phyloP scores from a whole-genome alignment of 2,329 filamentous ascomycete genomes.

The Trichoderma atroviride region DNA sequence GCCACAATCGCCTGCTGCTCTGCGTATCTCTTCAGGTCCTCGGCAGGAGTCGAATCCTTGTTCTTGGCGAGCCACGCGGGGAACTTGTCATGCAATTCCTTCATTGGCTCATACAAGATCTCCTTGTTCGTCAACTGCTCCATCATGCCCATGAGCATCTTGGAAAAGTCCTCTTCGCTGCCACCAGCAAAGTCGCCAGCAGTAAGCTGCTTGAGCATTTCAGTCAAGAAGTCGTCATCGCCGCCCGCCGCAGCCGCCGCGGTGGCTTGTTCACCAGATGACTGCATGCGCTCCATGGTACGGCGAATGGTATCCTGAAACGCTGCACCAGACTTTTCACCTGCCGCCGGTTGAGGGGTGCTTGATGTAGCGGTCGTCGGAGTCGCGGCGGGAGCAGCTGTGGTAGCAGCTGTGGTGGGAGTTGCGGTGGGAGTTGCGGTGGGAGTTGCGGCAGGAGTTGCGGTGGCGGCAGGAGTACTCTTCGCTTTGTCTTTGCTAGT shows the following conservation, averaged over 20 bases:
- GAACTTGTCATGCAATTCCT: slow-evolving; percentile 91
- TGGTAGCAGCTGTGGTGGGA: not conserved
- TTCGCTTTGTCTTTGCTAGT: not conserved
- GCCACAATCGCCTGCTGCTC: slow-evolving; percentile 77
- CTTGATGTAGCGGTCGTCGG: slow-evolving; percentile 32
- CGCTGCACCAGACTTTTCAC: slow-evolving; percentile 42
- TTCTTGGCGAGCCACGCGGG: slow-evolving; percentile 87
- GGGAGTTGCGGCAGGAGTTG: not conserved
- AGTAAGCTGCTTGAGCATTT: slow-evolving; percentile 83
- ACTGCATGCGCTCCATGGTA: slow-evolving; percentile 96
- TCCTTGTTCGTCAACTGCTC: slow-evolving; percentile 98
- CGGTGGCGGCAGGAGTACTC: not conserved
- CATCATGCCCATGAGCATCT: slow-evolving; percentile 98
- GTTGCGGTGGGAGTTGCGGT: not conserved
- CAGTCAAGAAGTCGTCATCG: slow-evolving; percentile 80
- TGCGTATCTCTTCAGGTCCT: slow-evolving; percentile 78
- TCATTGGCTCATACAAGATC: slow-evolving; percentile 98
- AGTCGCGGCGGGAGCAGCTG: slow-evolving; percentile 32
- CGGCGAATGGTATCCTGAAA: slow-evolving; percentile 92
- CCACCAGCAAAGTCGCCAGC: slow-evolving; percentile 63
- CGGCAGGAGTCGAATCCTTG: slow-evolving; percentile 62
- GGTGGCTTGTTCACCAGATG: slow-evolving; percentile 81
- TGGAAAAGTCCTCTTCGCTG: slow-evolving; percentile 82
- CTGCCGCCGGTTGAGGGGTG: slow-evolving; percentile 33
- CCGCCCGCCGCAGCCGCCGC: slow-evolving; percentile 70